phyloP scores from a whole-genome alignment of 371 early-diverging fungal species.

The Mortierella polycephala region DNA sequence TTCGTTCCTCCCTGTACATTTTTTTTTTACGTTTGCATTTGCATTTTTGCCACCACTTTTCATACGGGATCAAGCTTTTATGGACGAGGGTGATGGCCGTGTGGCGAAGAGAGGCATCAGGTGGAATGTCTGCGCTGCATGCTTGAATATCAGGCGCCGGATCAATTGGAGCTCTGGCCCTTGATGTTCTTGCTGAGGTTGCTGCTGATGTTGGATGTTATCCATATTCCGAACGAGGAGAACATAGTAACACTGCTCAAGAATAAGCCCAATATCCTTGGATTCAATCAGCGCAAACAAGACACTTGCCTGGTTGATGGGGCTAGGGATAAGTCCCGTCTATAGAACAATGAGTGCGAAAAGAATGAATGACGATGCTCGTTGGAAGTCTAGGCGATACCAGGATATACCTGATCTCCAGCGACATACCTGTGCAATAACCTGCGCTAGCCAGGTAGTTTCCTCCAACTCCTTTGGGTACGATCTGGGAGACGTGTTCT shows the following conservation, averaged over 20 bases:
- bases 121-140: conserved; percentile 41
- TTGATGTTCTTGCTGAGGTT: not conserved
- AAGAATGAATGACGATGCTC: conserved; percentile 2
- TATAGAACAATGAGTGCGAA: not conserved
- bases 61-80: not conserved
- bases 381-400: not conserved
- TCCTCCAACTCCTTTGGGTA: conserved; percentile 51
- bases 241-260: conserved; percentile 49
- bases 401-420: not conserved
- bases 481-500: conserved; percentile 26
- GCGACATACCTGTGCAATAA: conserved; percentile 34
- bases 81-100: not conserved
- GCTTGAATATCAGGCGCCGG: conserved; percentile 44
- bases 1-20: too few relatives aligned
- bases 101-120: conserved; percentile 38
- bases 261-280: conserved; percentile 37
- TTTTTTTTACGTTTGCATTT: too few relatives aligned
- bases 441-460: conserved; percentile 41
- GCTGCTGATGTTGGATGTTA: conserved; percentile 18
- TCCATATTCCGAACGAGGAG: conserved; percentile 42
- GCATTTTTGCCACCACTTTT: too few relatives aligned
- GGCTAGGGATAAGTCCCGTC: conserved; percentile 49
- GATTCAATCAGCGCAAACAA: conserved; percentile 44
- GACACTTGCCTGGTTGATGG: conserved; percentile 33
- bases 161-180: conserved; percentile 31